Percentiles rank a stretch among this genome's conserved stretches.
These are phyloP conservation scores for Phialemonium atrogriseum DNA, from an alignment of 2,329 filamentous ascomycete genomes.

Conservation along the genomic window DNA sequence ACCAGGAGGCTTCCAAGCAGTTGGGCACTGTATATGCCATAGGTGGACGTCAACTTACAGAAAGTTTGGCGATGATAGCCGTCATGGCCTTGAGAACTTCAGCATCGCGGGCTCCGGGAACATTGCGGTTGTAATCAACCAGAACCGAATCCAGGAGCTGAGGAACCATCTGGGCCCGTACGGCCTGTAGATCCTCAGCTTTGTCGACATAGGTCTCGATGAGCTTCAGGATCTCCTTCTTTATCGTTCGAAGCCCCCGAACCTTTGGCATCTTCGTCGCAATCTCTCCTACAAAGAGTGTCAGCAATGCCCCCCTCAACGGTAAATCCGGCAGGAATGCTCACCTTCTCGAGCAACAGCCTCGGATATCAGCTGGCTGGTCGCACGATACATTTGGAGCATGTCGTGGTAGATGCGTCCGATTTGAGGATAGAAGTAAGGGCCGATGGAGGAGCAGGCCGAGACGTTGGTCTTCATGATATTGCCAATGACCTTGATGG, in stretches of 20 bases:
- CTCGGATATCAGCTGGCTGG: conserved; percentile 93
- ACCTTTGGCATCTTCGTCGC: conserved; percentile 97
- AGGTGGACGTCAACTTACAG: conserved; percentile 61
- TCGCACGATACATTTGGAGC: conserved; percentile 97
- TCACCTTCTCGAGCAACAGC: conserved; percentile 77
- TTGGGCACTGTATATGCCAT: conserved; percentile 1
- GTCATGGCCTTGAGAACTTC: conserved; percentile 98
- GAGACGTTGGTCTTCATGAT: conserved; percentile 99
- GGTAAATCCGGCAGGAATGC: conserved; percentile 9
- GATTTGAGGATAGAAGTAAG: conserved; percentile 97
- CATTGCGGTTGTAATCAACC: conserved; percentile 94
- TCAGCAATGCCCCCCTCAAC: conserved; percentile 11
- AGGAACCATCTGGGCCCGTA: conserved; percentile 91
- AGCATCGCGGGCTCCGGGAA: conserved; percentile 88
- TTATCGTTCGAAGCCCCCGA: conserved; percentile 90
- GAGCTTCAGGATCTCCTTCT: conserved; percentile 98
- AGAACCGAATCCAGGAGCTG: conserved; percentile 88
- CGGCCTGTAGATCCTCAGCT: conserved; percentile 89
- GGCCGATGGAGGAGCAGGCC: conserved; percentile 92
- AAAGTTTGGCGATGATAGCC: conserved; percentile 91
- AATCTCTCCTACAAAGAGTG: conserved; percentile 57
- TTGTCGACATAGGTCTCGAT: conserved; percentile 98
- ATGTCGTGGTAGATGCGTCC: conserved; percentile 97
- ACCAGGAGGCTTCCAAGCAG: no score
- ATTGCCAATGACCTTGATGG: conserved; percentile 97